Evolutionary conservation across 1,284 basidiomycete genomes (phyloP).

Genomic region (Ustilago curta): DNA sequence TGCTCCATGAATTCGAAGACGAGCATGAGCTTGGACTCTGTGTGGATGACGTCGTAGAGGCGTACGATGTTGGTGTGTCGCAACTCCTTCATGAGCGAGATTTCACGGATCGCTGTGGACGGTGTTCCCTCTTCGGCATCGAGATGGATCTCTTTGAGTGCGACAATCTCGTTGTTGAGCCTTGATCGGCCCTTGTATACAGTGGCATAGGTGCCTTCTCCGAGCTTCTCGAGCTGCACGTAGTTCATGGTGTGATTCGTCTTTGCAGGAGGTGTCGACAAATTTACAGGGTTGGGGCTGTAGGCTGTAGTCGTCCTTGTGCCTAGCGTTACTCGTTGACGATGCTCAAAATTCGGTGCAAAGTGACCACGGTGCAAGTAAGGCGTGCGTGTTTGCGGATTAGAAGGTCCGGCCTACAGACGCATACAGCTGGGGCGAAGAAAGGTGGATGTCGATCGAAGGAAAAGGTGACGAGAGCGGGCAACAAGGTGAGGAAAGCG

Average conservation of each 20-base stretch:
- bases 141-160: constrained; percentile 90
- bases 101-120: constrained; percentile 93
- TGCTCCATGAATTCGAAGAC: constrained; percentile 99
- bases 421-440: neutral
- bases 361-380: too few species aligned
- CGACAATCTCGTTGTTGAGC: constrained; percentile 67
- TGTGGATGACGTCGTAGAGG: constrained; percentile 97
- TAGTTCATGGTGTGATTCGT: constrained; percentile 66
- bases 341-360: neutral
- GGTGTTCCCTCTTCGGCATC: constrained; percentile 95
- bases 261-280: too few species aligned
- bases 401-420: too few species aligned
- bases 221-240: constrained; percentile 68
- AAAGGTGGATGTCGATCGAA: neutral
- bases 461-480: neutral
- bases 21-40: constrained; percentile 91
- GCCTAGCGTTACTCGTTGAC: neutral
- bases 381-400: too few species aligned
- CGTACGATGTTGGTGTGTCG: constrained; percentile 95
- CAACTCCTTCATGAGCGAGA: constrained; percentile 95
- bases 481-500: neutral
- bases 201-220: constrained; percentile 69
- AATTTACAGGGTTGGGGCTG: neutral
- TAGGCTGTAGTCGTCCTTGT: neutral
- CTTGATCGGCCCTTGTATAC: constrained; percentile 69